Conservation (phyloP, 2,329 filamentous ascomycete species). For the Ophiocordyceps camponoti-leonardi region DNA sequence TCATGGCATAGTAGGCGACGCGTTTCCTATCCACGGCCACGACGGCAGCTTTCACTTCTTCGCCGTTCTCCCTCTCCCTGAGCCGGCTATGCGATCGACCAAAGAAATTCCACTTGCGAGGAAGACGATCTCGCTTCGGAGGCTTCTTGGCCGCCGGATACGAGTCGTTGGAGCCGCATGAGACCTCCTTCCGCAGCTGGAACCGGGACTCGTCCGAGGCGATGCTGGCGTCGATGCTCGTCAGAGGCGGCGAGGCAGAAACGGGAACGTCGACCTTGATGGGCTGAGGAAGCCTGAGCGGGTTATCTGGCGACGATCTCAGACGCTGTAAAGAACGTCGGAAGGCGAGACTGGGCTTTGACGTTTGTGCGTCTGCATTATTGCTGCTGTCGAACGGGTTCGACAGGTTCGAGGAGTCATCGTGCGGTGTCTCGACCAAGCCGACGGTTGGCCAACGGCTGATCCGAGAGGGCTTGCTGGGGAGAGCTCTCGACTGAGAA, state of each 20-base stretch:
- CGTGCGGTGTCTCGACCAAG: conserved; percentile 20
- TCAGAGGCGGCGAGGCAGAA: conserved; percentile 30
- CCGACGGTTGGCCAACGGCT: conserved; percentile 36
- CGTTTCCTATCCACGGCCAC: conserved; percentile 31
- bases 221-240: conserved; percentile 38
- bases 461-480: conserved; percentile 21
- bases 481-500: conserved; percentile 23
- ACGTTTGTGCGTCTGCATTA: conserved; percentile 18
- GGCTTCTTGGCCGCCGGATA: conserved; percentile 31
- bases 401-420: conserved; percentile 9
- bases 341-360: conserved; percentile 35
- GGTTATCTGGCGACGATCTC: conserved; percentile 23
- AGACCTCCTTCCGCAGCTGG: conserved; percentile 20
- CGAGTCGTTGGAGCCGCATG: conserved; percentile 12
- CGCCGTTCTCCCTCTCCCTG: conserved; percentile 20
- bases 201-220: conserved; percentile 38
- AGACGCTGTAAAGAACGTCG: conserved; percentile 37
- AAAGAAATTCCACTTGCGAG: conserved; percentile 48
- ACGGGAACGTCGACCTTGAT: conserved; percentile 26
- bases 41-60: conserved; percentile 28
- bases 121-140: conserved; percentile 34
- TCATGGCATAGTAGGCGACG: conserved; percentile 42
- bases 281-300: conserved; percentile 32
- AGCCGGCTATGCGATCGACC: conserved; percentile 32
- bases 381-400: conserved; percentile 29